Percentiles rank a stretch among this genome's conserved stretches.
Evolutionary conservation across 805 yeast genomes (phyloP).

Genomic region (Candida andamanensis): DNA sequence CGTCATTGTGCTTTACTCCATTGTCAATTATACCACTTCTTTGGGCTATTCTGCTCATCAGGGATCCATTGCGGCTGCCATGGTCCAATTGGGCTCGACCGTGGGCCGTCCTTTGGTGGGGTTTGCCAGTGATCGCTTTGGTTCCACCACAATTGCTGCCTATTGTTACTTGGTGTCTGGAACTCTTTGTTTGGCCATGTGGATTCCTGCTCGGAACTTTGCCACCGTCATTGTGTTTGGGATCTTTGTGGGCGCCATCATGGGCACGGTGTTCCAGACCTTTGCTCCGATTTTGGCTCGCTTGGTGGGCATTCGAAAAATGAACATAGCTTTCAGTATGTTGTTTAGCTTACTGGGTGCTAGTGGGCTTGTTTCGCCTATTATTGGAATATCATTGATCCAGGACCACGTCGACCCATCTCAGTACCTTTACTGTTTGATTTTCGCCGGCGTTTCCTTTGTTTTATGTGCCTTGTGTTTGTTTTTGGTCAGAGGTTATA

Average conservation of each 20-base stretch:
- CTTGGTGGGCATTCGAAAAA: slow-evolving; percentile 48
- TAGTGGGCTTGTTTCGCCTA: slow-evolving; percentile 52
- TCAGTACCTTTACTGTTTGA: slow-evolving; percentile 49
- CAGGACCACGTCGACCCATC: slow-evolving; percentile 29
- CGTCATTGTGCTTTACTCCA: slow-evolving; percentile 52
- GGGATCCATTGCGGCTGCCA: slow-evolving; percentile 55
- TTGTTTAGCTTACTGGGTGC: slow-evolving; percentile 49
- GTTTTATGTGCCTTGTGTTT: slow-evolving; percentile 40
- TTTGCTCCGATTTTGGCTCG: slow-evolving; percentile 48
- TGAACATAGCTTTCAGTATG: slow-evolving; percentile 47
- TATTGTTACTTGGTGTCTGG: slow-evolving; percentile 21
- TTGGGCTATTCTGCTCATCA: slow-evolving; percentile 52
- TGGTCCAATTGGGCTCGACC: slow-evolving; percentile 54
- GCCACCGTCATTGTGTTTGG: slow-evolving; percentile 54
- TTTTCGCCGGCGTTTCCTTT: slow-evolving; percentile 57
- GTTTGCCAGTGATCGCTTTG: slow-evolving; percentile 43
- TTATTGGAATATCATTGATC: slow-evolving; percentile 53
- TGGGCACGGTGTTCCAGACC: slow-evolving; percentile 55
- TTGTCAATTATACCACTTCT: slow-evolving; percentile 56
- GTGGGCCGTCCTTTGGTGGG: slow-evolving; percentile 57
- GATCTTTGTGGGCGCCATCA: slow-evolving; percentile 47
- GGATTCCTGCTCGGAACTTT: slow-evolving; percentile 48
- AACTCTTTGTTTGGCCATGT: slow-evolving; percentile 31
- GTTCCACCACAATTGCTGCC: slow-evolving; percentile 43
- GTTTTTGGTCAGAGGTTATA: slow-evolving; percentile 48